Percentiles rank a stretch among this genome's conserved stretches.
These are phyloP conservation scores for Platanus orientalis DNA, from an alignment of 164 flowering plant species.

Conservation along the genomic window DNA sequence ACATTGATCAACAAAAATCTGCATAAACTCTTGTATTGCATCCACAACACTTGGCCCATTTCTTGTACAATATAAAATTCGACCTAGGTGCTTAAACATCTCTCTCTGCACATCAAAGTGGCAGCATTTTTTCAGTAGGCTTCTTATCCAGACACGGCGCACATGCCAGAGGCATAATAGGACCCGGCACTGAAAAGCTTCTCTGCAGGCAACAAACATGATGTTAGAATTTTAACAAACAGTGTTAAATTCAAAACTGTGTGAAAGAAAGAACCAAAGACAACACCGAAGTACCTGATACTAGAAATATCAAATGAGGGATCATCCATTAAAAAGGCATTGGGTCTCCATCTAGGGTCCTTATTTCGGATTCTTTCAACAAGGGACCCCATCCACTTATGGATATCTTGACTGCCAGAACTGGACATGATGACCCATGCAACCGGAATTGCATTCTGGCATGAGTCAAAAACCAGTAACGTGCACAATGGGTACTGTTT, in stretches of 20 bases:
- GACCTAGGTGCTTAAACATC: constrained; percentile 45
- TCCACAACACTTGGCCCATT: constrained; percentile 26
- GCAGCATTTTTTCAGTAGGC: constrained; percentile 38
- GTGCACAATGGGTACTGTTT: constrained; percentile 41
- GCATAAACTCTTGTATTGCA: constrained; percentile 48
- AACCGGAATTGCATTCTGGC: constrained; percentile 51
- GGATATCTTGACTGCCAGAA: constrained; percentile 26
- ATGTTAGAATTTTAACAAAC: neutral
- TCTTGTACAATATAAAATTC: constrained; percentile 37
- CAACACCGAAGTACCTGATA: constrained; percentile 29
- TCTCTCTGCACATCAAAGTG: constrained; percentile 47
- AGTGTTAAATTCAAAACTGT: neutral
- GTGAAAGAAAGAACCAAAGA: neutral
- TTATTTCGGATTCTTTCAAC: constrained; percentile 33
- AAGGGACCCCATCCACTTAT: constrained; percentile 37
- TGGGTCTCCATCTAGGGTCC: constrained; percentile 47
- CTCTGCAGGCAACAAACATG: constrained; percentile 28
- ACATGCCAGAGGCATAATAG: constrained; percentile 46
- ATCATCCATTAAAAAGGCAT: constrained; percentile 42
- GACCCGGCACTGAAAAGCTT: constrained; percentile 45
- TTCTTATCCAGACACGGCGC: constrained; percentile 49
- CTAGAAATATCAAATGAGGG: constrained; percentile 31
- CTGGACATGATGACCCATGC: constrained; percentile 52
- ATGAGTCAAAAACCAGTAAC: constrained; percentile 45
- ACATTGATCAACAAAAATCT: constrained; percentile 46